Base-by-base conservation (phyloP, 83 land plant species). In the Picea mariana region DNA sequence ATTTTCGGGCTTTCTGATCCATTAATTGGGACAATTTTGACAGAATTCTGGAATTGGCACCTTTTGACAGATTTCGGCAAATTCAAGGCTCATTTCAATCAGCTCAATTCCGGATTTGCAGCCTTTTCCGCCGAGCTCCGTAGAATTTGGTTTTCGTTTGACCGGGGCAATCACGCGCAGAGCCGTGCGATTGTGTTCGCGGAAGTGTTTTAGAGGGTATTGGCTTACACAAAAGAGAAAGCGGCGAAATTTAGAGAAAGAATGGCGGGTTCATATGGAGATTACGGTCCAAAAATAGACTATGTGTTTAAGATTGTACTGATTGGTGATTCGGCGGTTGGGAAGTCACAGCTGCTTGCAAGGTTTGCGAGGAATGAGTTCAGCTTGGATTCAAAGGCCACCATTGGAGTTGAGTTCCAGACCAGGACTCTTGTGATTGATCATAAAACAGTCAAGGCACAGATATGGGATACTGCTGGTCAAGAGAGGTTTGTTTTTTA, bases 361-460 rank as follows among this genome's bases (percentile, higher is more conserved):
- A 71, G 75, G n/a, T 71, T 71, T 71, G 75, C 75, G 49, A 71
- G 75, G 20, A 71, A 71, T 38, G 75, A 71, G 47, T 71, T 71
- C 47, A 71, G 42, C n/a, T 71, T 71, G 75, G 75, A 71, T 71
- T 71, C 75, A 40, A 71, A 71, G 23, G 75, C 75, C 49, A 71
- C 75, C 75, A 71, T 71, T 17, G 75, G 75, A 71, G 75, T 71
- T 40, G 75, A 40, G 47, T 71, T 71, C 42, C 49, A 71, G 75
- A 71, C 75, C 21, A 71, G 75, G 75, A 71, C 75, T 40, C 75
- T 71, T 40, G 47, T 71, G 21, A 71, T 71, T 44, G 75, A 71
- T 71, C 75, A 71, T n/a, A 71, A 71, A 9, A 71, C 75, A 34
- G 75, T 71, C 75, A 71, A 71, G 75, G 75, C 75, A 38, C 75